A percentile compares a stretch with the other conserved stretches of the same genome.
These are phyloP conservation scores for Epichloe amarillans DNA, from an alignment of 2,329 filamentous ascomycete species.

Conservation along the genomic window DNA sequence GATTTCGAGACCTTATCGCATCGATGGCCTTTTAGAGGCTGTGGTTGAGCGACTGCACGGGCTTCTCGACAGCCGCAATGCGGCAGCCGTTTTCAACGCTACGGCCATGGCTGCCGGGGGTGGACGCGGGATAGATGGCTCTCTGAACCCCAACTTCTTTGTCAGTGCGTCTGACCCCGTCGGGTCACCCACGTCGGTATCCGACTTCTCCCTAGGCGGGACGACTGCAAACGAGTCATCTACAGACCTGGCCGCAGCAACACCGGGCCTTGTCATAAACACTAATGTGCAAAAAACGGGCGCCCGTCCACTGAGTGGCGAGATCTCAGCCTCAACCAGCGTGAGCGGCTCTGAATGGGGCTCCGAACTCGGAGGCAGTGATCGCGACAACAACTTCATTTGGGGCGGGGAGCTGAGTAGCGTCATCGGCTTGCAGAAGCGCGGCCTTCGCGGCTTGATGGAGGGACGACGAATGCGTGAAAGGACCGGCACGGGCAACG, in stretches of 20 bases:
- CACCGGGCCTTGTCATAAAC: constrained; percentile 34
- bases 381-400: constrained; percentile 33
- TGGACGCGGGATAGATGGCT: constrained; percentile 65
- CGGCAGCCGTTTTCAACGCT: constrained; percentile 93
- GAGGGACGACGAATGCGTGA: constrained; percentile 80
- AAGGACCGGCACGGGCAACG: constrained; percentile 36
- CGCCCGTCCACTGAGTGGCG: constrained; percentile 29
- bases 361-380: constrained; percentile 37
- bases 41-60: constrained; percentile 84
- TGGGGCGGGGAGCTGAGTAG: constrained; percentile 77
- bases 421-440: constrained; percentile 90
- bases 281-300: constrained; percentile 25
- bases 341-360: constrained; percentile 43
- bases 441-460: constrained; percentile 84
- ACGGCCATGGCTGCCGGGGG: constrained; percentile 96
- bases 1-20: constrained; percentile 80
- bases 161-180: constrained; percentile 34
- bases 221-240: constrained; percentile 17
- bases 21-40: constrained; percentile 85
- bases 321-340: constrained; percentile 36
- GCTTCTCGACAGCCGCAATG: constrained; percentile 82
- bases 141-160: constrained; percentile 49
- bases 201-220: constrained; percentile 21
- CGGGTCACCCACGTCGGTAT: constrained; percentile 19
- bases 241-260: constrained; percentile 19